Conservation (phyloP, 1,284 basidiomycete species). For the Pascua guehoae region DNA sequence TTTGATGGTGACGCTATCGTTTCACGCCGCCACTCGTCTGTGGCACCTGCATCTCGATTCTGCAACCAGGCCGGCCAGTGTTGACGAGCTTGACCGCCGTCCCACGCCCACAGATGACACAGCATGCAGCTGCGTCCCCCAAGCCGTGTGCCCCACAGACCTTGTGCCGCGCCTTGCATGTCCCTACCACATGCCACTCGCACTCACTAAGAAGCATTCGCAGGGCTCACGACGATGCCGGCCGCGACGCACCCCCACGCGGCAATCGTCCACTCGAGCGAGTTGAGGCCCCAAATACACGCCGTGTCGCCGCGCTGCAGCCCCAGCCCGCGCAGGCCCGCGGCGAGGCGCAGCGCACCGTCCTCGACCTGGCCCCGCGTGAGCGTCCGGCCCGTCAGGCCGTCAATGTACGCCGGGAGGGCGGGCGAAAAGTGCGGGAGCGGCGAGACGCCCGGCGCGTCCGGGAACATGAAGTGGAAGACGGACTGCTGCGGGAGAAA, state of each 20-base stretch:
- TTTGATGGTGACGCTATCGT: too few relatives aligned
- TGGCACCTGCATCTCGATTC: background rate
- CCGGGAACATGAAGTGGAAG: conserved; percentile 11
- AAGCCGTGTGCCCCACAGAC: too few relatives aligned
- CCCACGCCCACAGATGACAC: too few relatives aligned
- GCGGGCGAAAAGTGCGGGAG: conserved; percentile 32
- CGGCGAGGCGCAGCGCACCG: conserved; percentile 59
- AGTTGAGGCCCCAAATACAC: conserved; percentile 54
- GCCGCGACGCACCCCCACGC: conserved; percentile 55
- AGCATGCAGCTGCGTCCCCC: too few relatives aligned
- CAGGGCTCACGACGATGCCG: conserved; percentile 34
- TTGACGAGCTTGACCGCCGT: too few relatives aligned
- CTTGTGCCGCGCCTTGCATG: too few relatives aligned
- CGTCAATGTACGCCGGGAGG: conserved; percentile 64
- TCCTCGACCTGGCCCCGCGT: conserved; percentile 58
- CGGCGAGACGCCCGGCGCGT: conserved; percentile 3
- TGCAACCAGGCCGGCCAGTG: too few relatives aligned
- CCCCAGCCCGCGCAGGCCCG: conserved; percentile 51
- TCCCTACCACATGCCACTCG: background rate
- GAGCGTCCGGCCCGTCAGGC: conserved; percentile 57
- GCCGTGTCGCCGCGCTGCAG: conserved; percentile 34
- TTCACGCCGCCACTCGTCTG: background rate
- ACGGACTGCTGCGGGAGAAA: conserved; percentile 10
- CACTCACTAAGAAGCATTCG: conserved; percentile 41
- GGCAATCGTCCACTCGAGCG: conserved; percentile 60